phyloP scores from a whole-genome alignment of 164 flowering plant genomes.

The Euptelea pleiosperma region DNA sequence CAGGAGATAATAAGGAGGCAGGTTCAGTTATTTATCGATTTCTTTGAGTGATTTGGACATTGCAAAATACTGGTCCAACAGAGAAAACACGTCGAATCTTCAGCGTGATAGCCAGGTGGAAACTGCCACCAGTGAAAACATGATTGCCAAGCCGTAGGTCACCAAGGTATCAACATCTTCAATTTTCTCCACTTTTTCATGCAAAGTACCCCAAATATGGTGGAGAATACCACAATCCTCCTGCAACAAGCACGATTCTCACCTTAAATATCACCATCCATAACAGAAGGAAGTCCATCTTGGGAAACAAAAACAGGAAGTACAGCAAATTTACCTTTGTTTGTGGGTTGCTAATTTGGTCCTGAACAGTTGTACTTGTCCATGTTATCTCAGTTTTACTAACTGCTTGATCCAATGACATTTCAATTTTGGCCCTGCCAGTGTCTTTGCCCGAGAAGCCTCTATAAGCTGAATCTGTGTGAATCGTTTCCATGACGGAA shows the following conservation, averaged over 20 bases:
- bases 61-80: too few species aligned
- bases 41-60: too few species aligned
- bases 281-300: neutral
- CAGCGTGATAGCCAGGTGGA: constrained; percentile 48
- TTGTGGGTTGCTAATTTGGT: constrained; percentile 19
- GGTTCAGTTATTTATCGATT: too few species aligned
- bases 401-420: constrained; percentile 25
- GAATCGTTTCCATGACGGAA: constrained; percentile 93
- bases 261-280: neutral
- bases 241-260: constrained; percentile 24
- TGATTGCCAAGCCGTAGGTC: constrained; percentile 52
- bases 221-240: constrained; percentile 24
- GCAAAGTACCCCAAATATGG: constrained; percentile 17
- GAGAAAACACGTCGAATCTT: too few species aligned
- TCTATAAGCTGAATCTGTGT: constrained; percentile 75
- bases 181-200: constrained; percentile 25
- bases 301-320: neutral
- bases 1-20: too few species aligned
- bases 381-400: constrained; percentile 21
- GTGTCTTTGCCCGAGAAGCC: constrained; percentile 30
- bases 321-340: constrained; percentile 28
- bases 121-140: constrained; percentile 44
- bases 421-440: constrained; percentile 13
- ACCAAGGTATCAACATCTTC: constrained; percentile 48
- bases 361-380: constrained; percentile 19